phyloP scores from a whole-genome alignment of 805 yeast genomes.

The Isabelozyma pseudorhagii region DNA sequence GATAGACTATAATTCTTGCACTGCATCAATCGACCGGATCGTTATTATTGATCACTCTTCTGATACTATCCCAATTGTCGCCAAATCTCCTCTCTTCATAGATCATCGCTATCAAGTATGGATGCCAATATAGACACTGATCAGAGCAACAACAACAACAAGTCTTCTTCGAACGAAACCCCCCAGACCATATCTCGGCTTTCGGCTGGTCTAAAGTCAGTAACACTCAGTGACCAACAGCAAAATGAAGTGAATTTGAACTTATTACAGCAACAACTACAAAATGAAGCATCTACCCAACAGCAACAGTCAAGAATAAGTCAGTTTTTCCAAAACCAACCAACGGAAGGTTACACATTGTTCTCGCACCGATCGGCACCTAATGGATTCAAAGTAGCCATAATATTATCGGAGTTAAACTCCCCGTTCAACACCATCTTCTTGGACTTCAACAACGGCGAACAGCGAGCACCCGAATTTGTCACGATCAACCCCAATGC shows the following conservation, averaged over 20 bases:
- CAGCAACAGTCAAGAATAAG: slow-evolving; percentile 58
- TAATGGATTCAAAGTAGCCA: slow-evolving; percentile 94
- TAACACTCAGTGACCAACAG: slow-evolving; percentile 39
- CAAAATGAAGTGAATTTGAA: slow-evolving; percentile 39
- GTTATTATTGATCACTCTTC: no score
- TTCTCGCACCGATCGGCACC: slow-evolving; percentile 88
- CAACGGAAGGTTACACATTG: slow-evolving; percentile 78
- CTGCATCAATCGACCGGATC: no score
- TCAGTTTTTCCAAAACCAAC: slow-evolving; percentile 71
- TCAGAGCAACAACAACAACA: slow-evolving; percentile 6
- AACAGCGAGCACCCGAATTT: slow-evolving; percentile 91
- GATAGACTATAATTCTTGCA: no score
- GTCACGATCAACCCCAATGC: slow-evolving; percentile 95
- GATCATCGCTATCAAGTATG: background rate
- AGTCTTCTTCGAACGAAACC: slow-evolving; percentile 1
- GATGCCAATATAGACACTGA: background rate
- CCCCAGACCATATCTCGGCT: slow-evolving; percentile 38
- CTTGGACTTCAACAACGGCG: slow-evolving; percentile 83
- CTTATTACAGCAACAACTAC: slow-evolving; percentile 44
- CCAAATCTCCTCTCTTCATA: no score
- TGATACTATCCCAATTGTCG: no score
- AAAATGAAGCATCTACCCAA: slow-evolving; percentile 37
- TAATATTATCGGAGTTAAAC: slow-evolving; percentile 79
- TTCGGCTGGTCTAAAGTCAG: slow-evolving; percentile 45
- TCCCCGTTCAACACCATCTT: slow-evolving; percentile 77